These are phyloP conservation scores for Fomitiporia mediterranea DNA, from an alignment of 1,284 basidiomycete genomes.

Conservation along the genomic window DNA sequence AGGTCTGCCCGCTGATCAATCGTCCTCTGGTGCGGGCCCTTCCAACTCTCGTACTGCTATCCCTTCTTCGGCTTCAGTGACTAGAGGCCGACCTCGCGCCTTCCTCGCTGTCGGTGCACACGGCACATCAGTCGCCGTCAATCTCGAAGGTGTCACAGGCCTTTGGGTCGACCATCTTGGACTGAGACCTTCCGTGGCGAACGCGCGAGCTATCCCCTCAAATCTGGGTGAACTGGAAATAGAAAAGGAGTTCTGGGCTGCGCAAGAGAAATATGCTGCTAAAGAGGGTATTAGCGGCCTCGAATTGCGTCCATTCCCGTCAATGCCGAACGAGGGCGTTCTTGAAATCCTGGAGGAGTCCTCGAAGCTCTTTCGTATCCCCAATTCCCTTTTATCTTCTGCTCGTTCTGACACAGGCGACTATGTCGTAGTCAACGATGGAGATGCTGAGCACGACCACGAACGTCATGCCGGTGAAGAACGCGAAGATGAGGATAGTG, in stretches of 20 bases:
- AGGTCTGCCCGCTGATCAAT: background rate
- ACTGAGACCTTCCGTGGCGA: constrained; percentile 27
- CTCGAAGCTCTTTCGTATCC: constrained; percentile 6
- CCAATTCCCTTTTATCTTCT: background rate
- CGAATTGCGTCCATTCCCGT: constrained; percentile 16
- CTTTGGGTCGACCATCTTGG: constrained; percentile 56
- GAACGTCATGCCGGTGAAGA: background rate
- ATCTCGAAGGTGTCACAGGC: constrained; percentile 49
- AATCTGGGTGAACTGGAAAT: background rate
- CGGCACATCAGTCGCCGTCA: constrained; percentile 50
- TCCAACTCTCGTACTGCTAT: background rate
- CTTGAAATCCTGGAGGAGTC: constrained; percentile 10
- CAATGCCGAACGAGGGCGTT: constrained; percentile 10
- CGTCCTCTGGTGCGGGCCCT: background rate
- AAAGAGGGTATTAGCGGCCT: constrained; percentile 3
- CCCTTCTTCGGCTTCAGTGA: background rate
- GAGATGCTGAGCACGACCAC: background rate
- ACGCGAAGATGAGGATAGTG: constrained; percentile 5
- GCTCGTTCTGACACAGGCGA: background rate
- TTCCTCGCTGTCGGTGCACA: constrained; percentile 35
- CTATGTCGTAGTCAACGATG: background rate
- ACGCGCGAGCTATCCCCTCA: background rate
- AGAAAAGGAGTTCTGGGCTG: background rate
- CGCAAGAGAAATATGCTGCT: background rate
- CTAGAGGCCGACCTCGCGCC: background rate